Evolutionary conservation across 495 filamentous ascomycete genomes (phyloP), one percentile per base, ranked within the genome.

Genomic region (Podospora pseudopauciseta): DNA sequence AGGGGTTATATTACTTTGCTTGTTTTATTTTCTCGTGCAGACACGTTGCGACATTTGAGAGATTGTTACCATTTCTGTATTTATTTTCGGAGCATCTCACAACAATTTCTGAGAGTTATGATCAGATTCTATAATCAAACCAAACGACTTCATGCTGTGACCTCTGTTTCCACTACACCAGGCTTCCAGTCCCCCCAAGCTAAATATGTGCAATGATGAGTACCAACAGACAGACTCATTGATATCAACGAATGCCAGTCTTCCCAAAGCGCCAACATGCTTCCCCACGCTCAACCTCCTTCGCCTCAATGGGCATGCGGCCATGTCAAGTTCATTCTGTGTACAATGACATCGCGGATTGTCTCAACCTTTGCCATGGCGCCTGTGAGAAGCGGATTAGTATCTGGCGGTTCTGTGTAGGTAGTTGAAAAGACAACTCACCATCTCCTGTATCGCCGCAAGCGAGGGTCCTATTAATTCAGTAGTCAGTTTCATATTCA

Each of bases 361-460:
- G 87, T 82, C 75, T 94, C 91, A n/a, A 92, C 93, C 78, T 91
- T 94, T 5, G 93, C 92, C 67, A 95, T 80, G 16, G 81, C 80
- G 78, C 96, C 96, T 76, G 86, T 60, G 64, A 69, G 67, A 15
- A 49, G 16, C 11, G 5, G 18, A 13, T 59, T 59, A 59, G 16
- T 18, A 59, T 59, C 13, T 61, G 30, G 30, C 59, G 7, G 4
- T 6, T 13, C 28, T 9, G 18, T 9, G 19, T 11, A 20, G 28
- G 15, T 27, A 23, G 15, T 56, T 20, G 59, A 34, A 5, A 4
- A 23, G 34, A 11, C 11, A 23, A 66, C 55, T 63, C 20, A 68
- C 70, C 67, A 66, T 67, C 70, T 67, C 75, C 75, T 1, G 75
- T 77, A 49, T 77, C 75, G 15, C 75, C 75, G n/a, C 75, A 77